Conservation (phyloP, 495 filamentous ascomycete species). For the Saxophila tyrrhenica region DNA sequence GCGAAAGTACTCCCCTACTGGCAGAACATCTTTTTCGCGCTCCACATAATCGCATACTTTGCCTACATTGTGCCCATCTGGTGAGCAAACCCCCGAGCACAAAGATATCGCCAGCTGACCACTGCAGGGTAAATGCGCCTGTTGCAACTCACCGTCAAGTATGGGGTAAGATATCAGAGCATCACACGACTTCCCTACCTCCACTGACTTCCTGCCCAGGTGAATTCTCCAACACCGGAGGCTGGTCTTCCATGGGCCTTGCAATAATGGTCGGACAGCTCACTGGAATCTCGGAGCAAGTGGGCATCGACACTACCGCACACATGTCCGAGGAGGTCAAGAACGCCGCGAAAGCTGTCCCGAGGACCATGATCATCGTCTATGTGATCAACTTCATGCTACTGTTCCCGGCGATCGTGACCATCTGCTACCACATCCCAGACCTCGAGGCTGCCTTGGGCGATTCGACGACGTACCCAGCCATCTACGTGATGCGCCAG, state of each 20-base stretch:
- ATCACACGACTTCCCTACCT: too few species aligned
- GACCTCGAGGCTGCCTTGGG: slow-evolving; percentile 29
- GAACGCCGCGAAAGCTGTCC: slow-evolving; percentile 4
- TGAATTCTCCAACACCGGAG: slow-evolving; percentile 18
- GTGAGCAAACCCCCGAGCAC: too few species aligned
- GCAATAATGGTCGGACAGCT: slow-evolving; percentile 6
- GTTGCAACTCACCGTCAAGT: too few species aligned
- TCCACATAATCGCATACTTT: slow-evolving; percentile 27
- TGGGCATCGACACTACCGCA: slow-evolving; percentile 1
- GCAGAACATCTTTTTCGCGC: slow-evolving; percentile 26
- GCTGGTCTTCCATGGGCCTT: slow-evolving; percentile 17
- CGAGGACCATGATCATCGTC: slow-evolving; percentile 8
- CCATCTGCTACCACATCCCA: slow-evolving; percentile 37
- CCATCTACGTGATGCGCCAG: slow-evolving; percentile 30
- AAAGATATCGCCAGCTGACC: too few species aligned
- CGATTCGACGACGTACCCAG: slow-evolving; percentile 31
- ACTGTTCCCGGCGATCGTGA: slow-evolving; percentile 31
- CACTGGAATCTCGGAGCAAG: slow-evolving; percentile 20
- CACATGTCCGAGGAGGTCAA: slow-evolving; percentile 17
- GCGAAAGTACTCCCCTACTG: slow-evolving; percentile 35
- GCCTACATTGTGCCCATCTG: slow-evolving; percentile 24
- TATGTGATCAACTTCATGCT: slow-evolving; percentile 5
- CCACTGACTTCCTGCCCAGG: too few species aligned
- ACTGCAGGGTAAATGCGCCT: too few species aligned
- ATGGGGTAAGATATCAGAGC: too few species aligned